Evolutionary conservation across 805 yeast genomes (phyloP), one percentile per base, ranked within the genome.

Genomic region (Priceomyces fermenticarens): DNA sequence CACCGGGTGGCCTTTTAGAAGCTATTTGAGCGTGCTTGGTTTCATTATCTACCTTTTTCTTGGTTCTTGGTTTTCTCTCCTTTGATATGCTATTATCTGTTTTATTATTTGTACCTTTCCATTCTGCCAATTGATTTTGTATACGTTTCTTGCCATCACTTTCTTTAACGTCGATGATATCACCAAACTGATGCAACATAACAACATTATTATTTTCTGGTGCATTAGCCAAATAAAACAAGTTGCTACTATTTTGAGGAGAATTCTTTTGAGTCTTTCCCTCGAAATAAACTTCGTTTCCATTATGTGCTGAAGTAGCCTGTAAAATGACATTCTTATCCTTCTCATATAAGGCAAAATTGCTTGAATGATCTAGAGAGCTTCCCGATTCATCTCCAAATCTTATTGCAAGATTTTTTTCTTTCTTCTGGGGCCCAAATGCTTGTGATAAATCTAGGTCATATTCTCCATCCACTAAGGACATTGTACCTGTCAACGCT

Each of bases 381-480:
- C 65, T 70, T 4, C 4, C 25, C 4, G 73, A 72, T 8, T 66
- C 57, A 41, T 64, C 60, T 14, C 73, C 73, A 44, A 70, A 70
- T 23, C 74, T 55, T 20, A 70, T 51, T 15, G 66, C 70, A 10
- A 60, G 36, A 31, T 38, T 42, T 11, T 28, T 35, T 3, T 30
- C 38, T 14, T 20, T 25, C 23, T 27, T 29, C 4, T 39, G 32
- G 11, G 32, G 28, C 10, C 41, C 48, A 25, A 42, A 40, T 12
- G 62, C 48, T n/a, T 46, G 54, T 37, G 62, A 52, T 34, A 67
- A 47, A 42, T 69, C 74, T 30, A 70, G 59, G 20, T 65, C 73
- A 50, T 70, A 70, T 46, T 70, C 75, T 12, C 75, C 75, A 51
- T 70, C 73, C 12, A 67, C 40, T 20, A 46, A 15, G 14, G 42